A percentile compares a stretch with the other conserved stretches of the same genome.
Evolutionary conservation across 768 basidiomycete species (phyloP).

Genomic region (Leccinum broughii): DNA sequence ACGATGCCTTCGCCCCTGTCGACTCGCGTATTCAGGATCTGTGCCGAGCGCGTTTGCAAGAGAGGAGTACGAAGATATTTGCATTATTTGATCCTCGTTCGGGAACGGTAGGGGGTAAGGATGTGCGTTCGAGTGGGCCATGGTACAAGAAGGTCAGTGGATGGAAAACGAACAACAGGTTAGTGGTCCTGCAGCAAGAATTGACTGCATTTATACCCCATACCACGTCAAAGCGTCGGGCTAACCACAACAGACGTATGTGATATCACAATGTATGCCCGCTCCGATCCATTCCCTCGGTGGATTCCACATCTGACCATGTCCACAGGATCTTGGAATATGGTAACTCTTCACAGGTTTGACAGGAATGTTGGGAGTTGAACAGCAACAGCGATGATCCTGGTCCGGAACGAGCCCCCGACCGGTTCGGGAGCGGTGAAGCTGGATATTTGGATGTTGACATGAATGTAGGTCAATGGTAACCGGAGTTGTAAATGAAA

Average conservation of each 20-base stretch:
- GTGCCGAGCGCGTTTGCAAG: constrained; percentile 24
- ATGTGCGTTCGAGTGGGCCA: constrained; percentile 15
- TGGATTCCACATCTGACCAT: constrained; percentile 3
- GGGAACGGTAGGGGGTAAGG: constrained; percentile 26
- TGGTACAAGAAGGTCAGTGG: constrained; percentile 9
- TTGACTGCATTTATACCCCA: constrained; percentile 22
- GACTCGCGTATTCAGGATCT: constrained; percentile 14
- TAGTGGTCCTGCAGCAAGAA: neutral
- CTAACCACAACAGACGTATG: neutral
- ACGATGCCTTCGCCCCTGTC: neutral
- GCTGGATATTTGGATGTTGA: neutral
- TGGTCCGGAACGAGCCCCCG: constrained; percentile 2
- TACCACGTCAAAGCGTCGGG: constrained; percentile 20
- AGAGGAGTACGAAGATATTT: constrained; percentile 26
- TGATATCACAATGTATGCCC: neutral
- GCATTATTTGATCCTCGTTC: constrained; percentile 15
- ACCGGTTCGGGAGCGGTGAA: neutral
- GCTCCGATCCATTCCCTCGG: constrained; percentile 1
- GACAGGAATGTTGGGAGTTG: neutral
- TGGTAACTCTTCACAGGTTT: neutral
- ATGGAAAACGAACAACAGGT: neutral
- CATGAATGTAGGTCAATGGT: neutral
- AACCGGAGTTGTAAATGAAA: constrained; percentile 7
- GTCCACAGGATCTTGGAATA: constrained; percentile 11
- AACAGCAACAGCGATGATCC: constrained; percentile 7